Percentiles rank a stretch among this genome's conserved stretches.
phyloP scores from a whole-genome alignment of 2,329 filamentous ascomycete species.

The Penicillium sp. region DNA sequence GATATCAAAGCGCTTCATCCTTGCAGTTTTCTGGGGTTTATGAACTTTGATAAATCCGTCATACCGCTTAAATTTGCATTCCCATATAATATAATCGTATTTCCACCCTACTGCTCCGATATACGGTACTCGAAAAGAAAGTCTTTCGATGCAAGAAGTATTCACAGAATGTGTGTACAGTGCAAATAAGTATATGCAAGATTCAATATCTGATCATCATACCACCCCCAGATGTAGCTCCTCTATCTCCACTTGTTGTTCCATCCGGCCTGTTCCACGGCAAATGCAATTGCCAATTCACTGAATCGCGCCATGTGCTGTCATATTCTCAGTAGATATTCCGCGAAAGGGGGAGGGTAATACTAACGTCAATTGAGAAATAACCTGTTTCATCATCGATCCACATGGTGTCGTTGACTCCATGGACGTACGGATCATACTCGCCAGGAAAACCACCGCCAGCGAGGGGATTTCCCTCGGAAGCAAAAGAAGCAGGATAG shows the following conservation, averaged over 20 bases:
- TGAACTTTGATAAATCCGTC: too few species aligned
- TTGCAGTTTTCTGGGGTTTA: too few species aligned
- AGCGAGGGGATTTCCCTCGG: slow-evolving; percentile 14
- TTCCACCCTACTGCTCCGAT: too few species aligned
- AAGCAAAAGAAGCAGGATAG: slow-evolving; percentile 16
- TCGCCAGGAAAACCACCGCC: slow-evolving; percentile 8
- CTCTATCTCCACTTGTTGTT: slow-evolving; percentile 13
- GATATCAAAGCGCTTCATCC: too few species aligned
- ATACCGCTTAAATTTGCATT: too few species aligned
- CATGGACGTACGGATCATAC: slow-evolving; percentile 15
- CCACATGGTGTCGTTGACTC: slow-evolving; percentile 11
- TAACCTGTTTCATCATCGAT: slow-evolving; percentile 14
- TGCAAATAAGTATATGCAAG: too few species aligned
- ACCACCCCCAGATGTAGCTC: too few species aligned
- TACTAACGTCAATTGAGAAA: slow-evolving; percentile 17
- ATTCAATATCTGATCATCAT: too few species aligned
- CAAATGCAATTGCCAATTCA: slow-evolving; percentile 14
- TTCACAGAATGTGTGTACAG: too few species aligned
- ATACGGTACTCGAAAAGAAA: too few species aligned
- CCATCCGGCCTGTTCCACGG: slow-evolving; percentile 16
- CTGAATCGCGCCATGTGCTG: slow-evolving; percentile 18
- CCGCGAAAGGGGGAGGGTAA: not conserved
- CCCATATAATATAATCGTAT: too few species aligned
- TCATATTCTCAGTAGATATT: not conserved
- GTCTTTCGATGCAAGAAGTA: too few species aligned